Conservation (phyloP, 1,139 yeast genomes). For the Taphrina sp. region DNA sequence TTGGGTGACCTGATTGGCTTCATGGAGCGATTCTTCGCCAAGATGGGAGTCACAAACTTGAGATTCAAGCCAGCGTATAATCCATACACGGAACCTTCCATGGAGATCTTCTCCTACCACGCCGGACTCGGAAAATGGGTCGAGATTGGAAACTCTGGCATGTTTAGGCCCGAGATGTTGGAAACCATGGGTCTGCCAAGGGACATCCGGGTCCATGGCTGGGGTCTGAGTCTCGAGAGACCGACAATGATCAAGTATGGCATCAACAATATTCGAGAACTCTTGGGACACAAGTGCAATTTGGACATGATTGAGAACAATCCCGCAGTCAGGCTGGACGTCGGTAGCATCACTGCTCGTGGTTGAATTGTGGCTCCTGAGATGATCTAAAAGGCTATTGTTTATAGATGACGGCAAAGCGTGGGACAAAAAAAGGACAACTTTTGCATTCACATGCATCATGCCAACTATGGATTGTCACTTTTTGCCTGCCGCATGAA, state of each 20-base stretch:
- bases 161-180: conserved; percentile 99
- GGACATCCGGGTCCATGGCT: conserved; percentile 90
- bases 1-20: conserved; percentile 96
- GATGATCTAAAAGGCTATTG: no score
- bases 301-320: conserved; percentile 90
- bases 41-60: conserved; percentile 85
- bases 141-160: conserved; percentile 98
- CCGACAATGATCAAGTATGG: conserved; percentile 99
- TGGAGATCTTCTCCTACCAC: conserved; percentile 97
- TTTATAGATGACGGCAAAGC: no score
- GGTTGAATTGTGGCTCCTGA: no score
- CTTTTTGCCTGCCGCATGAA: no score
- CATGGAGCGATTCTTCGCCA: conserved; percentile 94
- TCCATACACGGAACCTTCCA: conserved; percentile 98
- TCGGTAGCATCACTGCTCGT: conserved; percentile 39
- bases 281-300: conserved; percentile 90
- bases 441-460: no score
- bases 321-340: conserved; percentile 96
- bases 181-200: conserved; percentile 97
- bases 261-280: conserved; percentile 90
- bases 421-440: no score
- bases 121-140: conserved; percentile 95
- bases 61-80: conserved; percentile 98
- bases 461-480: no score
- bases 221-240: conserved; percentile 96